These are phyloP conservation scores for Pseudogymnoascus sp. DNA, from an alignment of 2,329 filamentous ascomycete genomes.

Conservation along the genomic window DNA sequence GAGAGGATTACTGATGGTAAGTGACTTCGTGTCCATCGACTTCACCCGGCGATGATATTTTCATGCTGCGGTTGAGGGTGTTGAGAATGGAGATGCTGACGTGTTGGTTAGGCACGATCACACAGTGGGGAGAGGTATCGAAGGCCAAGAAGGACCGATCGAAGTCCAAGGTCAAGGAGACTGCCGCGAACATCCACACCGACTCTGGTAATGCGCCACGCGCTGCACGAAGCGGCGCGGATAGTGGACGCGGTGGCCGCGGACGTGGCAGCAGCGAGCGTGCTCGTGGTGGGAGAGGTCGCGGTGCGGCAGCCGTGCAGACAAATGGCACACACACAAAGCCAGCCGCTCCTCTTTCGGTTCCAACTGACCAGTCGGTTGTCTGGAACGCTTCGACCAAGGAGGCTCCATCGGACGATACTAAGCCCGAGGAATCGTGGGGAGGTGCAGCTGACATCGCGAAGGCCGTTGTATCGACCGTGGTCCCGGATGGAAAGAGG, in stretches of 20 bases:
- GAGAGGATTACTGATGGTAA: conserved; percentile 74
- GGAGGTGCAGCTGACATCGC: conserved; percentile 32
- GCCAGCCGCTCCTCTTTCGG: conserved; percentile 49
- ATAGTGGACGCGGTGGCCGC: conserved; percentile 54
- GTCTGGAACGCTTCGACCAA: conserved; percentile 48
- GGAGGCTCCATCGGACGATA: conserved; percentile 33
- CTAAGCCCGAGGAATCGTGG: conserved; percentile 30
- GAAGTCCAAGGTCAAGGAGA: conserved; percentile 61
- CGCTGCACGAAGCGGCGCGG: conserved; percentile 51
- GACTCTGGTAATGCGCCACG: conserved; percentile 45
- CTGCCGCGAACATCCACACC: conserved; percentile 44
- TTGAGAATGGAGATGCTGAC: background rate
- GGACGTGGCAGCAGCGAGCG: conserved; percentile 53
- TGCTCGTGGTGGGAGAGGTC: conserved; percentile 51
- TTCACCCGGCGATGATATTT: conserved; percentile 1
- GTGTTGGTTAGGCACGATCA: conserved; percentile 56
- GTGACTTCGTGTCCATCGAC: conserved; percentile 16
- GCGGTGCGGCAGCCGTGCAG: conserved; percentile 52
- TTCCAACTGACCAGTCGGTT: conserved; percentile 63
- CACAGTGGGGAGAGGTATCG: conserved; percentile 78
- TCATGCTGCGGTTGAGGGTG: background rate
- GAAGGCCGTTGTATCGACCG: conserved; percentile 29
- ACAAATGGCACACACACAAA: conserved; percentile 57
- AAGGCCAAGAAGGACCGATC: conserved; percentile 70
- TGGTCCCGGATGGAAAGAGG: conserved; percentile 40